A percentile compares a stretch with the other conserved stretches of the same genome.
These are phyloP conservation scores for Solanum hybrid DNA, from an alignment of 305 asterid species.

Conservation along the genomic window DNA sequence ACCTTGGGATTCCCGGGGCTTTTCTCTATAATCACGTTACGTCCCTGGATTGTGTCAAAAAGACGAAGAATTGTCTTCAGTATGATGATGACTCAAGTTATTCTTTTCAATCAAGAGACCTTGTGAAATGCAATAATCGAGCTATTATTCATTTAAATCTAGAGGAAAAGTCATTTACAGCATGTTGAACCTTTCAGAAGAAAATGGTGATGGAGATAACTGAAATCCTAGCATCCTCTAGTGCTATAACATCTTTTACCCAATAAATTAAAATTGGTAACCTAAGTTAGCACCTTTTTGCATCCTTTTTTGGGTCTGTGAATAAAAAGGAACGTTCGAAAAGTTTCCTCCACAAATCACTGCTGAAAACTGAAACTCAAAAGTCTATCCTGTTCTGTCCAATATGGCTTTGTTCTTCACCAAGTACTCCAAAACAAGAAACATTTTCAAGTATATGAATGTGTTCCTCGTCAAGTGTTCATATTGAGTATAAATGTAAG, in stretches of 20 bases:
- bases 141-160: neutral
- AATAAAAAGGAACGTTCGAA: neutral
- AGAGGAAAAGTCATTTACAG: neutral
- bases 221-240: neutral
- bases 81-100: neutral
- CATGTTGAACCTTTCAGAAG: neutral
- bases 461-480: neutral
- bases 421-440: neutral
- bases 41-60: slow-evolving; percentile 41
- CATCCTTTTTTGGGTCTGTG: neutral
- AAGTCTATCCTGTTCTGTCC: neutral
- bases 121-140: neutral
- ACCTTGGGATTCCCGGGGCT: slow-evolving; percentile 50
- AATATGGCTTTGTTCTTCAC: neutral
- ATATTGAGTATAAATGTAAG: neutral
- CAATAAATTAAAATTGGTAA: neutral
- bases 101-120: neutral
- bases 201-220: neutral
- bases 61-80: neutral
- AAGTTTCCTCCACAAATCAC: neutral
- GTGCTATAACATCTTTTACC: neutral
- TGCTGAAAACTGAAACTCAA: neutral
- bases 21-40: slow-evolving; percentile 62
- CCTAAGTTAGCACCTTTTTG: neutral
- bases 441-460: neutral